These are phyloP conservation scores for Talaromyces sp. DNA, from an alignment of 2,329 filamentous ascomycete species.

Conservation along the genomic window DNA sequence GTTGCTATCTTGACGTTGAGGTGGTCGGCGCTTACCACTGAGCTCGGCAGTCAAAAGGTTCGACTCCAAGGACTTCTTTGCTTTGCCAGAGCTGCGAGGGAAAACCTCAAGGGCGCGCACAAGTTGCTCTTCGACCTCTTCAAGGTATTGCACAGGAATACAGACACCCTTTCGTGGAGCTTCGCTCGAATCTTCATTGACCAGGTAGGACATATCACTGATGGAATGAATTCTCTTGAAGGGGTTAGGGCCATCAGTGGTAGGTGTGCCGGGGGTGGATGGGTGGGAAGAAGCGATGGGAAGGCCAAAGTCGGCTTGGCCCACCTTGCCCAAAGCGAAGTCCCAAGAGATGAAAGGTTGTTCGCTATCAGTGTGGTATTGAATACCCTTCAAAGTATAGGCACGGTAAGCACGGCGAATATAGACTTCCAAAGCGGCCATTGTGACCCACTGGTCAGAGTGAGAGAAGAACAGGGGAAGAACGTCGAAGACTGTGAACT, in stretches of 20 bases:
- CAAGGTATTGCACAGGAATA: conserved; percentile 86
- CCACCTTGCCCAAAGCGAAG: conserved; percentile 90
- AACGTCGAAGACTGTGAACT: conserved; percentile 97
- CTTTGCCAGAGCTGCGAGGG: conserved; percentile 56
- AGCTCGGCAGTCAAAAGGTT: conserved; percentile 66
- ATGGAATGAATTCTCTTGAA: conserved; percentile 90
- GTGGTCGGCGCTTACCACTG: conserved; percentile 65
- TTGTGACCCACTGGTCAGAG: conserved; percentile 86
- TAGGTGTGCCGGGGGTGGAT: conserved; percentile 77
- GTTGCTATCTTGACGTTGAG: conserved; percentile 54
- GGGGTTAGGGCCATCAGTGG: conserved; percentile 55
- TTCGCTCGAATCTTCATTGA: conserved; percentile 65
- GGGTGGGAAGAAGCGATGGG: conserved; percentile 71
- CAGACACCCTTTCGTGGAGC: conserved; percentile 89
- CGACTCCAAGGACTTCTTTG: conserved; percentile 54
- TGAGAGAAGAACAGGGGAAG: conserved; percentile 93
- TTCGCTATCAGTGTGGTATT: conserved; percentile 71
- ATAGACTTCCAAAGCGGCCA: conserved; percentile 94
- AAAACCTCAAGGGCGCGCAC: conserved; percentile 80
- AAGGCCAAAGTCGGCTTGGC: conserved; percentile 83
- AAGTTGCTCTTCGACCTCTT: conserved; percentile 87
- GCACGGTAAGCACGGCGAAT: conserved; percentile 95
- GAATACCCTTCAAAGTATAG: conserved; percentile 82
- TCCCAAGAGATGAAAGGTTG: conserved; percentile 89
- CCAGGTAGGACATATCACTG: conserved; percentile 90